Evolutionary conservation across 177 flowering plant genomes (phyloP), one percentile per base, ranked within the genome.

Genomic region (Vitis hybrid): DNA sequence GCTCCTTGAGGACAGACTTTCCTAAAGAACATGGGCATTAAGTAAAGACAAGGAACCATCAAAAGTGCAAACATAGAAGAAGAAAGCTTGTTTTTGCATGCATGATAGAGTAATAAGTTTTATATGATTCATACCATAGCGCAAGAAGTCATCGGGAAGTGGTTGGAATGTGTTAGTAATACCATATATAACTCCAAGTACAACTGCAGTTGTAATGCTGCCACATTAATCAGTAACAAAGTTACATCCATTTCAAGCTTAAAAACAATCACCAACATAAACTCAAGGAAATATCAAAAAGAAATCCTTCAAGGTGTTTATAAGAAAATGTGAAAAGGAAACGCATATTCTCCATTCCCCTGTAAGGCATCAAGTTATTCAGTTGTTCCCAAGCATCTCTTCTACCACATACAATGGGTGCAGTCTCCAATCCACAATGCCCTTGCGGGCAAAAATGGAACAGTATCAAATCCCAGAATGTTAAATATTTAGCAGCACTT

Each of bases 141-240:
- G 80, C 59, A 83, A 90, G 31, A 91, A 4, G 73, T 95, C 98
- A 78, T 89, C 89, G 22, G 98, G 89, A 73, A 86, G 85, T 29
- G 97, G 97, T 69, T 82, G 80, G 68, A 80, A 85, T 26, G 82
- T 72, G 74, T 79, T 86, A 60, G 86, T 83, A 61, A 91, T 71
- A 63, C 86, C 76, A 76, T 77, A 93, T 15, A 95, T 33, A 57
- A 90, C 89, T 75, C 83, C 94, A 65, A 95, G 92, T 19, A 89
- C 83, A 67, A 75, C 91, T 62, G 82, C 86, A 56, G 98, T 91
- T 16, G 91, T 82, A 52, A 91, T 77, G 75, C 99, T 93, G 86
- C 82, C 79, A 70, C 72, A 73, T 73, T 48, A 69, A 74, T 26
- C 18, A 33, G 7, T 16, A 22, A 66, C n/a, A 60, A 57, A 66